Conservation (phyloP, 257 asterid species). For the Fraxinus americana region DNA sequence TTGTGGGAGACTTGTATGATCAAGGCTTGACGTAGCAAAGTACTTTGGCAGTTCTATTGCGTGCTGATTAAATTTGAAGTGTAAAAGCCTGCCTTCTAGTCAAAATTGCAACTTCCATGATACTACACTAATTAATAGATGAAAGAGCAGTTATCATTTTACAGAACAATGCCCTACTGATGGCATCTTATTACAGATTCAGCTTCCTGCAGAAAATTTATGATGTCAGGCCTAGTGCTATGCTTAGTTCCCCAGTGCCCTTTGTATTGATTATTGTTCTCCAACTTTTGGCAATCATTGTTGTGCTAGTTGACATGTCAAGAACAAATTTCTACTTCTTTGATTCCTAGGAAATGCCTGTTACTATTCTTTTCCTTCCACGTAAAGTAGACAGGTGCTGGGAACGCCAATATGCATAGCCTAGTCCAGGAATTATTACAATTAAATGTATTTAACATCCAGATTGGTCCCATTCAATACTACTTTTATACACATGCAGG, state of each 20-base stretch:
- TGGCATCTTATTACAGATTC: not conserved
- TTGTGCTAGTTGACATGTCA: not conserved
- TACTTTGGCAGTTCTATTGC: not conserved
- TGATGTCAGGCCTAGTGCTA: not conserved
- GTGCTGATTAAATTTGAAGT: not conserved
- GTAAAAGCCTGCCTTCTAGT: not conserved
- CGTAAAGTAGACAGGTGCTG: not conserved
- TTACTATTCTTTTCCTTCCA: not conserved
- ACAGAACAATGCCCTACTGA: not conserved
- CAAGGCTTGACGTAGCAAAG: not conserved
- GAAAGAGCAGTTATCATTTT: not conserved
- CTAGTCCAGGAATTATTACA: not conserved
- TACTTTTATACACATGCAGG: not conserved
- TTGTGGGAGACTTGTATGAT: not conserved
- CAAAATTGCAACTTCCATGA: not conserved
- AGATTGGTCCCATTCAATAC: not conserved
- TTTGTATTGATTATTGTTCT: not conserved
- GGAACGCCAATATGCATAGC: not conserved
- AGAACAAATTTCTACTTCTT: not conserved
- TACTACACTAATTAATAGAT: not conserved
- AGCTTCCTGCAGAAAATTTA: not conserved
- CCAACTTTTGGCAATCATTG: not conserved
- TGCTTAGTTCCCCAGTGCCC: not conserved
- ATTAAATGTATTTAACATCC: not conserved
- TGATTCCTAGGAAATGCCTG: not conserved